Conservation (phyloP, 176 grass and related monocot species). For the Oryza brachyantha region DNA sequence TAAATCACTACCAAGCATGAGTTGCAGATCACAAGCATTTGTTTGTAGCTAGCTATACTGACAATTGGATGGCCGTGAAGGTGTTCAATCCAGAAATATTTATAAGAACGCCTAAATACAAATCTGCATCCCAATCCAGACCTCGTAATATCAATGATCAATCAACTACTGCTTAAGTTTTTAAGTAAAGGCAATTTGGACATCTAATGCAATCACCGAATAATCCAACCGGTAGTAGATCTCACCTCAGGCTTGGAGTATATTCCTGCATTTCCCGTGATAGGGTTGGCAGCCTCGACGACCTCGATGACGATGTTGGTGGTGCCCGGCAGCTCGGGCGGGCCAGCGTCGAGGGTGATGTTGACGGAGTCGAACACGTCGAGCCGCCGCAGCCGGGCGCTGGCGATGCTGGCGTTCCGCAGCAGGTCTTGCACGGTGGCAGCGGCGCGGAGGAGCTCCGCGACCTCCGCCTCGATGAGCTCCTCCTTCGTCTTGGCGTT, state of each 20-base stretch:
- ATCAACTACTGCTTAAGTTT: background rate
- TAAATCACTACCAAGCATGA: background rate
- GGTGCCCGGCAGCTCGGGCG: constrained; percentile 74
- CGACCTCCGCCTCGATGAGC: constrained; percentile 84
- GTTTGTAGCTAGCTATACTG: background rate
- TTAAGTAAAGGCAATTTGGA: background rate
- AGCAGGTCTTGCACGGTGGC: constrained; percentile 79
- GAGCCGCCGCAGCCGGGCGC: constrained; percentile 54
- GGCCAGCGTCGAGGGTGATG: constrained; percentile 90
- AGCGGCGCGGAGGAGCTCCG: constrained; percentile 54
- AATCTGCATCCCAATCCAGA: constrained; percentile 13
- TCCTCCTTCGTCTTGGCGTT: constrained; percentile 78
- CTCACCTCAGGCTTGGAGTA: constrained; percentile 86
- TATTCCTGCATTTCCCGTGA: constrained; percentile 61
- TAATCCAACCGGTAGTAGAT: constrained; percentile 19
- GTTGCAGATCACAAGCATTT: background rate
- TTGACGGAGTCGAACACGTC: constrained; percentile 84
- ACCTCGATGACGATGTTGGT: constrained; percentile 88
- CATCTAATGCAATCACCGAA: background rate
- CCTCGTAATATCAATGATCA: background rate
- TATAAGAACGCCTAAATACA: background rate
- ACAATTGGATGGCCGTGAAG: background rate
- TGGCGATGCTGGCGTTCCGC: constrained; percentile 55
- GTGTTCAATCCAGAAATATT: background rate
- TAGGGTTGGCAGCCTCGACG: constrained; percentile 62